phyloP scores from a whole-genome alignment of 768 basidiomycete genomes.

The Wakefieldia striispora region DNA sequence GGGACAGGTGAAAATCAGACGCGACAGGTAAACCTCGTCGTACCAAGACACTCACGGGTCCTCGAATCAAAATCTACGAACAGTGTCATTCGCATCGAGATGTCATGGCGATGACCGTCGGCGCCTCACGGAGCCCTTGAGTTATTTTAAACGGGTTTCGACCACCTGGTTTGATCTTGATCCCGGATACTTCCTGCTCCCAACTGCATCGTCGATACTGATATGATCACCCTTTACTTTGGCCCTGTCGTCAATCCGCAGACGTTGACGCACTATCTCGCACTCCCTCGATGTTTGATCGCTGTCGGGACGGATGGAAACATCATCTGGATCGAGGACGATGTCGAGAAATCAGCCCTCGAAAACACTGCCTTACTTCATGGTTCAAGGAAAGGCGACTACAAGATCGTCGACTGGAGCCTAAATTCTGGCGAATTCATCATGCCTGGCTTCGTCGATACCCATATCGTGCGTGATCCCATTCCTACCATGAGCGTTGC shows the following conservation, averaged over 20 bases:
- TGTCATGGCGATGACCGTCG: too few species aligned
- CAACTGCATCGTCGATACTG: not conserved
- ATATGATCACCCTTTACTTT: conserved; percentile 43
- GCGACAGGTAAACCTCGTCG: too few species aligned
- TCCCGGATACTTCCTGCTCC: not conserved
- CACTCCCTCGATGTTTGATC: conserved; percentile 54
- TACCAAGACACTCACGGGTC: too few species aligned
- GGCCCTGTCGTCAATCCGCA: conserved; percentile 57
- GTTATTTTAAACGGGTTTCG: not conserved
- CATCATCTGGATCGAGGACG: conserved; percentile 70
- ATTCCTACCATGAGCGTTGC: too few species aligned
- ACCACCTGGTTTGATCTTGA: not conserved
- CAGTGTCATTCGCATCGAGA: too few species aligned
- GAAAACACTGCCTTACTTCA: conserved; percentile 50
- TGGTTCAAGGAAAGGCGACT: conserved; percentile 39
- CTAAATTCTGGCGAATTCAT: conserved; percentile 56
- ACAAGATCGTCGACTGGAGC: conserved; percentile 35
- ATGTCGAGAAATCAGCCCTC: conserved; percentile 49
- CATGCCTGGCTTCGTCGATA: conserved; percentile 87
- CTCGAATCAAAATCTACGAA: too few species aligned
- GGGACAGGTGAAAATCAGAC: too few species aligned
- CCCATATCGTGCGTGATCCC: conserved; percentile 68
- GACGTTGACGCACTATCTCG: conserved; percentile 40
- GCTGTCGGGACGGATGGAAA: conserved; percentile 49
- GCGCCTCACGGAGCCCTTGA: too few species aligned